These are phyloP conservation scores for Escallonia rubra DNA, from an alignment of 129 eudicot genomes.

Conservation along the genomic window DNA sequence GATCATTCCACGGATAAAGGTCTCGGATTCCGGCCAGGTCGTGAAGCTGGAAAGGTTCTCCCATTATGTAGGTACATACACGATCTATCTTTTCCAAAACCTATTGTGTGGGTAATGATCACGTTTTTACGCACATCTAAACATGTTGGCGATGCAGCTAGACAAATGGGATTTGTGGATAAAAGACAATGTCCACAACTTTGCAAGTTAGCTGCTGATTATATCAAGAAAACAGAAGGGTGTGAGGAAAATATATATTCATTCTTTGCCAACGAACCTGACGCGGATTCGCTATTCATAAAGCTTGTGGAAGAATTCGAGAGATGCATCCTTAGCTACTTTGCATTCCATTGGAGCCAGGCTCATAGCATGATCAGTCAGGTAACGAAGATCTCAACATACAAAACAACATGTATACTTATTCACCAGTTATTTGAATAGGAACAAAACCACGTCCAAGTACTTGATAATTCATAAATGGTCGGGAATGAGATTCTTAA, in stretches of 20 bases:
- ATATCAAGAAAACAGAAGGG: conserved; percentile 70
- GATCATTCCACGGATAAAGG: conserved; percentile 52
- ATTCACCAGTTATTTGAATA: not conserved
- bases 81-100: not conserved
- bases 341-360: conserved; percentile 89
- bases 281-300: conserved; percentile 81
- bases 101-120: too few species aligned
- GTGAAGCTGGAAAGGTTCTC: conserved; percentile 67
- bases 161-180: conserved; percentile 78
- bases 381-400: conserved; percentile 31
- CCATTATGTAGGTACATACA: conserved; percentile 79
- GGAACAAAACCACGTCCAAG: not conserved
- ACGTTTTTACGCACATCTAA: too few species aligned
- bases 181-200: conserved; percentile 63
- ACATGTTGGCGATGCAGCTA: conserved; percentile 45
- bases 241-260: conserved; percentile 71
- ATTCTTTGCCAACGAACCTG: conserved; percentile 56
- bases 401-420: not conserved
- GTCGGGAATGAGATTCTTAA: not conserved
- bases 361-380: conserved; percentile 72
- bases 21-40: conserved; percentile 57
- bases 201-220: conserved; percentile 64
- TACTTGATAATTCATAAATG: not conserved
- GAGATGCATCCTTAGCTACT: conserved; percentile 92
- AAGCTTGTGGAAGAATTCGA: conserved; percentile 92